phyloP scores from a whole-genome alignment of 1,139 yeast genomes.

The Magnusiomyces tetraspermus region DNA sequence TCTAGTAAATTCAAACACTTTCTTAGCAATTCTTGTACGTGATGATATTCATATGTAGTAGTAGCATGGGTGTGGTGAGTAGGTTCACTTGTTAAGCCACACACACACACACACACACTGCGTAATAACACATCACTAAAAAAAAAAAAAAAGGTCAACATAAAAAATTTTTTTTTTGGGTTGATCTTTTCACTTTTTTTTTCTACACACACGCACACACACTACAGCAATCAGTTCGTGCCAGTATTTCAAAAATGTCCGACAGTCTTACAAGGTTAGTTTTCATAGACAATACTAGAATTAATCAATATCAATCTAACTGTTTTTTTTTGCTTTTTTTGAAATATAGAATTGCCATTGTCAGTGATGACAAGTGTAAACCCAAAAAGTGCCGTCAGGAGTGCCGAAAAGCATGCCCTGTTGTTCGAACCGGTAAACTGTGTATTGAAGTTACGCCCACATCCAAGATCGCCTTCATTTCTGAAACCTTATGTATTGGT shows the following conservation, averaged over 20 bases:
- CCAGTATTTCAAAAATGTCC: not conserved
- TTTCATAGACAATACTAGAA: not conserved
- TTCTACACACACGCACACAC: no score
- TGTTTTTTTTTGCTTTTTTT: not conserved
- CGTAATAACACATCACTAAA: no score
- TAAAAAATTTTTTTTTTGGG: no score
- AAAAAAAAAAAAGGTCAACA: no score
- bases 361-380: conserved; percentile 86
- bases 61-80: no score
- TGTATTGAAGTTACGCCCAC: conserved; percentile 94
- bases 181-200: no score
- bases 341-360: conserved; percentile 65
- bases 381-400: conserved; percentile 98
- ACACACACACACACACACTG: no score
- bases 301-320: not conserved
- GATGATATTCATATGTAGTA: no score
- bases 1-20: no score
- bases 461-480: conserved; percentile 85
- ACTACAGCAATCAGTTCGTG: not conserved
- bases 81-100: no score
- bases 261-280: no score
- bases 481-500: conserved; percentile 95
- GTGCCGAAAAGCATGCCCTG: conserved; percentile 94
- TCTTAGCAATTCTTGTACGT: no score
- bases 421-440: conserved; percentile 90